A percentile compares a stretch with the other conserved stretches of the same genome.
Conservation (phyloP, 352 stramenopile species). For the Phytophthora constricta region DNA sequence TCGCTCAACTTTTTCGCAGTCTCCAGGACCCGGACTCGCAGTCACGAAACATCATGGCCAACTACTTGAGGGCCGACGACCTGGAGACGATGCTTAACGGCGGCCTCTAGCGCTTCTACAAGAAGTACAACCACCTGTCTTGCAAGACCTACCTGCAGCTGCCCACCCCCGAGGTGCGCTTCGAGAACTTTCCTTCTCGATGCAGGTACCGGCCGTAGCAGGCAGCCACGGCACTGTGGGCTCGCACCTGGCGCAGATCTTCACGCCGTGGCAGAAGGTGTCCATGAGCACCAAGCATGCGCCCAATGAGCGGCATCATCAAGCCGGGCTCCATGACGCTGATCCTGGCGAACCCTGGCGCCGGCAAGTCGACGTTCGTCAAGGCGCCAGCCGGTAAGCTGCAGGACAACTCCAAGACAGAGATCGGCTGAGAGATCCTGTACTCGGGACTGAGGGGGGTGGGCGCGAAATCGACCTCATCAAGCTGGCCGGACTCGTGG, state of each 20-base stretch:
- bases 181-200: constrained; percentile 72
- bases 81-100: constrained; percentile 87
- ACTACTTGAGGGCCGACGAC: constrained; percentile 48
- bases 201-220: constrained; percentile 47
- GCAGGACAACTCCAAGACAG: too few species aligned
- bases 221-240: too few species aligned
- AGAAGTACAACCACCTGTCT: too few species aligned
- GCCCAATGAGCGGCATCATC: constrained; percentile 91
- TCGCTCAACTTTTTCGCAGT: too few species aligned
- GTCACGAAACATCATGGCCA: constrained; percentile 43
- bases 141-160: constrained; percentile 61
- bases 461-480: constrained; percentile 70
- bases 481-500: constrained; percentile 71
- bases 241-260: too few species aligned
- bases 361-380: too few species aligned
- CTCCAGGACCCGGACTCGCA: constrained; percentile 67
- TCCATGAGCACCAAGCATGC: too few species aligned
- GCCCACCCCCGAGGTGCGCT: constrained; percentile 67
- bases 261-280: too few species aligned
- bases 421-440: constrained; percentile 57
- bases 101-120: too few species aligned
- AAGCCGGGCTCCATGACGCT: constrained; percentile 58
- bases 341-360: constrained; percentile 76
- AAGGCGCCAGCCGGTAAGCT: too few species aligned
- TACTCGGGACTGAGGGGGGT: constrained; percentile 64